Percentiles rank a stretch among this genome's conserved stretches.
These are phyloP conservation scores for Sarcodon sp. DNA, from an alignment of 768 basidiomycete species.

Conservation along the genomic window DNA sequence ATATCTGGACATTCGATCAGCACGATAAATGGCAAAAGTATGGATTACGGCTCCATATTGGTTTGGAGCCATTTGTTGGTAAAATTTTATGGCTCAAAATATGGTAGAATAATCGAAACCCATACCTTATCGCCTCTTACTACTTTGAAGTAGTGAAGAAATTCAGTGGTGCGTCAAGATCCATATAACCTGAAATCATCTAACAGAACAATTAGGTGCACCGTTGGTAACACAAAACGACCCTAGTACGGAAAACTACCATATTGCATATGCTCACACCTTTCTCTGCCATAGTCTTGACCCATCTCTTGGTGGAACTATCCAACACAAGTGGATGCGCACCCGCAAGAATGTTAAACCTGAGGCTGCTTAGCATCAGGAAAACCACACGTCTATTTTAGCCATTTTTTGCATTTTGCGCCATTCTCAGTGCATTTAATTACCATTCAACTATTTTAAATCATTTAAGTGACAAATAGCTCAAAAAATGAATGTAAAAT, in stretches of 20 bases:
- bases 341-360: neutral
- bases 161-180: neutral
- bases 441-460: no score
- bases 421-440: no score
- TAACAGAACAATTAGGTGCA: slow-evolving; percentile 13
- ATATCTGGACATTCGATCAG: slow-evolving; percentile 11
- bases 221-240: slow-evolving; percentile 31
- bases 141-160: slow-evolving; percentile 3
- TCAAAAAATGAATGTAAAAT: no score
- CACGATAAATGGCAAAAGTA: slow-evolving; percentile 11
- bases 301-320: slow-evolving; percentile 9
- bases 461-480: no score
- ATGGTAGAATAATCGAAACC: slow-evolving; percentile 12
- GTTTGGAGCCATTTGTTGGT: slow-evolving; percentile 5
- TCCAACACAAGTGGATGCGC: no score
- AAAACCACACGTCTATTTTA: no score
- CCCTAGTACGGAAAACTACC: slow-evolving; percentile 28
- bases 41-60: slow-evolving; percentile 7
- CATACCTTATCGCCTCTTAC: slow-evolving; percentile 2
- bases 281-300: slow-evolving; percentile 25
- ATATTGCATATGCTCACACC: slow-evolving; percentile 32
- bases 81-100: slow-evolving; percentile 8
- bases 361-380: no score
- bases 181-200: neutral
- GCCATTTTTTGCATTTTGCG: no score